Evolutionary conservation across 78 protist genomes (phyloP).

Genomic region (Protostelium mycophagum): DNA sequence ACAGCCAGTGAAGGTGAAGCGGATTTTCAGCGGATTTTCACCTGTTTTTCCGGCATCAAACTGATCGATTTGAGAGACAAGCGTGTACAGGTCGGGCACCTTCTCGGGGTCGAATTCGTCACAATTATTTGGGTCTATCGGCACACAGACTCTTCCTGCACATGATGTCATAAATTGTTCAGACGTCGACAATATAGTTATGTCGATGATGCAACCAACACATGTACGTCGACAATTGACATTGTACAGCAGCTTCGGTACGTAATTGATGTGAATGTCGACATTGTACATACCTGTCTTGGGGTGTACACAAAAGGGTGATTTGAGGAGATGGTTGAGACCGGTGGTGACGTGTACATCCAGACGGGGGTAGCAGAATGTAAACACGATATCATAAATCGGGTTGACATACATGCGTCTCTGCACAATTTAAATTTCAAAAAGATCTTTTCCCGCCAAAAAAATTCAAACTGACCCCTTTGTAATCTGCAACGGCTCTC

Average conservation of each 20-base stretch:
- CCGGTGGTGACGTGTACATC: slow-evolving; percentile 86
- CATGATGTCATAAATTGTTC: not conserved
- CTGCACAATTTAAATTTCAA: no score
- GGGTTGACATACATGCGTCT: no score
- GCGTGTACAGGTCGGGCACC: slow-evolving; percentile 8
- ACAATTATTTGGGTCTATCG: slow-evolving; percentile 15
- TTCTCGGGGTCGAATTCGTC: slow-evolving; percentile 24
- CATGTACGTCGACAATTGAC: not conserved
- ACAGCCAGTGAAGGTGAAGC: no score
- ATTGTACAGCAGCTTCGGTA: not conserved
- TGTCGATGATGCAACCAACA: not conserved
- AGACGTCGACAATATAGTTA: not conserved
- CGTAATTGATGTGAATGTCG: not conserved
- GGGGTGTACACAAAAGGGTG: slow-evolving; percentile 97
- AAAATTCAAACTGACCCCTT: no score
- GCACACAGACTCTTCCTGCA: slow-evolving; percentile 43
- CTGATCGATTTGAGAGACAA: no score
- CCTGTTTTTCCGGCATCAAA: no score
- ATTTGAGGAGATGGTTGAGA: slow-evolving; percentile 94
- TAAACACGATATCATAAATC: slow-evolving; percentile 61
- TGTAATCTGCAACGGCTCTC: not conserved
- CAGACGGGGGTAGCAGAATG: slow-evolving; percentile 81
- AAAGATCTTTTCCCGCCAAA: no score
- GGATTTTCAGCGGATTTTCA: no score
- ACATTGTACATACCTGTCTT: slow-evolving; percentile 69